A percentile compares a stretch with the other conserved stretches of the same genome.
These are phyloP conservation scores for Scytalidium sp. DNA, from an alignment of 2,329 filamentous ascomycete species.

Conservation along the genomic window DNA sequence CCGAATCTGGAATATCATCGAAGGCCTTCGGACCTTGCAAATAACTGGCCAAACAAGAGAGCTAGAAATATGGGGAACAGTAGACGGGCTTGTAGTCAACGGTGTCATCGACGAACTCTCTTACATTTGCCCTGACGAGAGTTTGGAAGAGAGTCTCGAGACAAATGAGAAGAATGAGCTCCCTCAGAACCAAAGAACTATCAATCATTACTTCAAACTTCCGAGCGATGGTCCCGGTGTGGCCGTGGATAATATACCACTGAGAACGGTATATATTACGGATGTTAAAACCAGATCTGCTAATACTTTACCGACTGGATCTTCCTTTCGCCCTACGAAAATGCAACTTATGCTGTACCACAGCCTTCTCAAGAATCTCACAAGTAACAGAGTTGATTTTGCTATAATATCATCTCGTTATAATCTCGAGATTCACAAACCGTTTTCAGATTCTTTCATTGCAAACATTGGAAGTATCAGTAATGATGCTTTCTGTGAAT, in stretches of 20 bases:
- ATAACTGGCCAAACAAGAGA: conserved; percentile 72
- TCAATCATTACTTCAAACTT: conserved; percentile 24
- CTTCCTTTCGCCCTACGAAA: conserved; percentile 69
- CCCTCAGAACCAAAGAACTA: conserved; percentile 25
- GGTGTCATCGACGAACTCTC: conserved; percentile 88
- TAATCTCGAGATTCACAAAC: conserved; percentile 57
- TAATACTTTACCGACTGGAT: conserved; percentile 56
- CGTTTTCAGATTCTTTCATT: conserved; percentile 78
- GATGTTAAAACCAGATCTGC: conserved; percentile 84
- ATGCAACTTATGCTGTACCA: conserved; percentile 92
- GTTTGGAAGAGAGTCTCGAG: conserved; percentile 49
- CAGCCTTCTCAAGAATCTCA: conserved; percentile 74
- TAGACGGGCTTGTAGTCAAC: conserved; percentile 81
- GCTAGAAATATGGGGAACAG: conserved; percentile 78
- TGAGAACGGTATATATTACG: conserved; percentile 63
- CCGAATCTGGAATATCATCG: conserved; percentile 85
- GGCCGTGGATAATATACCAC: background rate
- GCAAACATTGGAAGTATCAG: conserved; percentile 69
- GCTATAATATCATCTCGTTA: conserved; percentile 69
- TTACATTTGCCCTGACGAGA: conserved; percentile 70
- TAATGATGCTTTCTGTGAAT: conserved; percentile 59
- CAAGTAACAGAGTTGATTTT: conserved; percentile 67
- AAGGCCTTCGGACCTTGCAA: conserved; percentile 72
- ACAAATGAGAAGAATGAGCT: conserved; percentile 32
- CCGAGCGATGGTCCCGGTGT: background rate